Evolutionary conservation across 768 basidiomycete species (phyloP).

Genomic region (Hypholoma fasciculare): DNA sequence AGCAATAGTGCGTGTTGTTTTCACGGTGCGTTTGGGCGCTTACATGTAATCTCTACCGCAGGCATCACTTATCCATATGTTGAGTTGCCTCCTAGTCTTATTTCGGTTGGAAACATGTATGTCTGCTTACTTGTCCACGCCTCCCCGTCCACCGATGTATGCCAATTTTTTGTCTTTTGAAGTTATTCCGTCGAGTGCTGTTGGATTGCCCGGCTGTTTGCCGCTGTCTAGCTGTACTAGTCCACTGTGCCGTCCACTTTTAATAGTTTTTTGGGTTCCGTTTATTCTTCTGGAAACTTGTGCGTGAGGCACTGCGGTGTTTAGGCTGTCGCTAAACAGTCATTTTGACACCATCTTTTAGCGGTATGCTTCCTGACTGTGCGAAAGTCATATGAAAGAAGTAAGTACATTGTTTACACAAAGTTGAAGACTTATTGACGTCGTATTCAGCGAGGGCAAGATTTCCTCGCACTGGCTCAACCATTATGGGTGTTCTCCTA

Average conservation of each 20-base stretch:
- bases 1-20: not conserved
- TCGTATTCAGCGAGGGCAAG: not conserved
- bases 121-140: not conserved
- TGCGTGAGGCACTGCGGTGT: not conserved
- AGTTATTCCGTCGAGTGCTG: not conserved
- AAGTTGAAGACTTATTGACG: too few relatives aligned
- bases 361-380: not conserved
- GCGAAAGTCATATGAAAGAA: not conserved
- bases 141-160: not conserved
- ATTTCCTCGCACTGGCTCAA: not conserved
- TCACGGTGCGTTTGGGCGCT: too few relatives aligned
- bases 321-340: not conserved
- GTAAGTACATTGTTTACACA: not conserved
- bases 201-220: not conserved
- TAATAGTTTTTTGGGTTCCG: conserved; percentile 18
- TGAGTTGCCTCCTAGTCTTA: conserved; percentile 11
- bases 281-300: conserved; percentile 17
- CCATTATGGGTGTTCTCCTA: not conserved
- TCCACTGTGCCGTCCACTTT: conserved; percentile 3
- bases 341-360: not conserved
- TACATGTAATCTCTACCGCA: not conserved
- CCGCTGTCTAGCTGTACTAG: not conserved
- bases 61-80: conserved; percentile 12
- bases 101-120: conserved; percentile 9
- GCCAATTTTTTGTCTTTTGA: not conserved